Base-by-base conservation (phyloP, 108 stramenopile species). In the Aurantiochytrium sp. region DNA sequence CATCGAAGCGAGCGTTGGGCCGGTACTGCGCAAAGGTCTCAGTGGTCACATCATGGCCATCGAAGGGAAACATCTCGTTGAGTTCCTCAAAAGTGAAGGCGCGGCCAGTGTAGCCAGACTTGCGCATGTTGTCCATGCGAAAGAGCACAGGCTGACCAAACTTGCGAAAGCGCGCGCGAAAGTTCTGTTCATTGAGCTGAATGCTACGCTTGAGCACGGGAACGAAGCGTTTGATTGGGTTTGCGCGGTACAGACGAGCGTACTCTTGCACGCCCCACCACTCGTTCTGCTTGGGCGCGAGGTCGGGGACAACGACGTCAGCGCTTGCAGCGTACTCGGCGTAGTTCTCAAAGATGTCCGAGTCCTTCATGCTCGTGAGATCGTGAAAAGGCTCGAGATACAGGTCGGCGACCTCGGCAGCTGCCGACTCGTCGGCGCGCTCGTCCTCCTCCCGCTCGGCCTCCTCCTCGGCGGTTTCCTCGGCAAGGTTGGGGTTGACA, bases 41-140 rank as follows among this genome's bases (percentile, higher is more conserved):
- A 12, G 12, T 53, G 45, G 76, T 83, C 14, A 53, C 49, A 23
- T 83, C 76, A 23, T 69, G 64, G 64, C 64, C 64, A 18, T 69
- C 64, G 5, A 83, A 83, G 76, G 76, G 76, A 23, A 83, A 83
- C 49, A 83, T 53, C 51, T 83, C 76, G 28, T 47, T 25, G 51
- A 83, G 76, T 23, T 83, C 76, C 45, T 83, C 76, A 45, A 83
- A 53, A 23, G 76, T 83, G 76, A 21, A 83, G 51, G 76, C 45
- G 51, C 51, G 76, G 0, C 45, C 51, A 0, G 45, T 47, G 76
- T 53, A 83, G 2, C 76, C 76, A 23, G 51, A 53, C 76, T 83
- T 83, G 76, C 76, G 76, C 76, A 83, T 83, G 76, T 83, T 83
- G 45, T 83, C 76, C 49, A 83, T 53, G 51, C 51, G 45, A 45